phyloP scores from a whole-genome alignment of 2,329 filamentous ascomycete species.

The Graphiopsis chlorocephala region DNA sequence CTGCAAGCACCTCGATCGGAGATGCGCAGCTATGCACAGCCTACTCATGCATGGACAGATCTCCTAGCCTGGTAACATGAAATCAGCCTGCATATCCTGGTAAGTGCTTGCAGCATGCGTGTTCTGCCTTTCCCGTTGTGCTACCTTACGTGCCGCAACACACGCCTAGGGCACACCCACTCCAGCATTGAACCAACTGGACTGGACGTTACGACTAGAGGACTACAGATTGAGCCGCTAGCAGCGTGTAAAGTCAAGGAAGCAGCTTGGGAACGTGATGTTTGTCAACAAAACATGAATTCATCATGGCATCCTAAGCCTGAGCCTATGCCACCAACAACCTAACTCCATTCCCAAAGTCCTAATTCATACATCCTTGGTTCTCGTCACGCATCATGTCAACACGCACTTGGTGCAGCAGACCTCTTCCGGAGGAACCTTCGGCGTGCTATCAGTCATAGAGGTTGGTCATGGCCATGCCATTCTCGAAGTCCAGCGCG shows the following conservation, averaged over 20 bases:
- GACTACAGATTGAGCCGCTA: neutral
- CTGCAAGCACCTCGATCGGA: neutral
- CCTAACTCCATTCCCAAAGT: neutral
- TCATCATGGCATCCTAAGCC: neutral
- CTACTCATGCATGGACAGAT: neutral
- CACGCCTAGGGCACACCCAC: neutral
- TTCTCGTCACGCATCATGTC: neutral
- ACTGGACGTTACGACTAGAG: neutral
- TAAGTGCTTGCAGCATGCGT: slow-evolving; percentile 17
- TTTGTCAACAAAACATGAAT: neutral
- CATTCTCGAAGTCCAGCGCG: neutral
- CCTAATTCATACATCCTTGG: neutral
- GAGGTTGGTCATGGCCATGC: slow-evolving; percentile 7
- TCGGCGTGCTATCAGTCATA: neutral
- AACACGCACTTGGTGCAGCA: neutral
- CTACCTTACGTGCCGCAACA: neutral
- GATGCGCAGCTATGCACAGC: neutral
- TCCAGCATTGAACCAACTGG: neutral
- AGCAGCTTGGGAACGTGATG: neutral
- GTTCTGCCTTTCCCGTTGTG: neutral
- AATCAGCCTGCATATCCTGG: neutral
- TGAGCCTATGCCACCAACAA: neutral
- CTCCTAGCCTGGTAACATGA: neutral
- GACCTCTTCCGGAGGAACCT: too few relatives aligned
- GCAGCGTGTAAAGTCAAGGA: neutral